Base-by-base conservation (phyloP, 768 basidiomycete genomes). In the Boletus edulis region DNA sequence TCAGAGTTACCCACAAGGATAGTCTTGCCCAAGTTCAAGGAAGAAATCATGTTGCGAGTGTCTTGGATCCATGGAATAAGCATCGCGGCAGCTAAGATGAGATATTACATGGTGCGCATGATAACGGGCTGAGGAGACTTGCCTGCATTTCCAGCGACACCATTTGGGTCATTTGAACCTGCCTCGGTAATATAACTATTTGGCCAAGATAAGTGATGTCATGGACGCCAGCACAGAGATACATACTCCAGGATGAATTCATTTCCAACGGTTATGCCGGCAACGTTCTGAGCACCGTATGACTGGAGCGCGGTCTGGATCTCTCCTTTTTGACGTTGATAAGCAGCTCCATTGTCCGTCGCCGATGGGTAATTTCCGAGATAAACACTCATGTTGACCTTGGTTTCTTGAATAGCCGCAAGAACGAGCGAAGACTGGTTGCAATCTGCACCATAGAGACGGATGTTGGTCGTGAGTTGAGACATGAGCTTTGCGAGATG, bases 231-330 rank as follows among this genome's bases (percentile, higher is more conserved):
- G 12, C 22, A 32, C 44, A 29, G 42, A 32, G 18, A 40, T 9
- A 73, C 79, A 4, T 46, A 87, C 84, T 94, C 83, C 46, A 94
- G 78, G 66, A 93, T 90, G 67, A 83, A 92, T 72, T 96, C 94
- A 67, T 97, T 96, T 34, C 96, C 94, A 34, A 97, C 94, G 13
- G 88, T 94, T 38, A 98, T 65, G 10, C 96, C 96, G 0, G 73
- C 75, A 49, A 98, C 81, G 62, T 94, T 70, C 55, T 81, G 81
- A 3, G 82, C 80, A 32, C 95, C 95, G 66, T 86, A 98, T 1
- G 81, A 85, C 67, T 87, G 67, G 51, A 98, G 73, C 10, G 87
- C 93, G 3, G 75, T 67, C 58, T 84, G 72, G 52, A 94, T 82
- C n/a, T 73, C 70, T 56, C 81, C 78, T 20, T 81, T 81, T 70